Conservation (phyloP, 83 land plant genomes). For the Thuja plicata region DNA sequence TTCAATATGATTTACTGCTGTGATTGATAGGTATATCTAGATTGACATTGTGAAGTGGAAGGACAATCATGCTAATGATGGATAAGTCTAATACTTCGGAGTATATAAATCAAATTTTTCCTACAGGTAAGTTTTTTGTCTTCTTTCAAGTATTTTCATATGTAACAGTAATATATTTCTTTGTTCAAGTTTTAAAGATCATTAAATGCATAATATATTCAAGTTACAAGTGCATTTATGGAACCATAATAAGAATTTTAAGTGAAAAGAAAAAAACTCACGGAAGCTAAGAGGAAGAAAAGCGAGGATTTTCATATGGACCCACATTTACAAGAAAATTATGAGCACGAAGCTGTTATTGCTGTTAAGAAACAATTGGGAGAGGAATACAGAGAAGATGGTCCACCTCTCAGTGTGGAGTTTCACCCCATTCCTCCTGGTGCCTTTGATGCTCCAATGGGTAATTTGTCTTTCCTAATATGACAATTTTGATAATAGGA, state of each 20-base stretch:
- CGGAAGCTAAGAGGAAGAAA: slow-evolving; percentile 11
- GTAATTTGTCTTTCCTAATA: too few species aligned
- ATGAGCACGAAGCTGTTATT: slow-evolving; percentile 60
- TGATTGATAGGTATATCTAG: neutral
- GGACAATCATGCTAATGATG: slow-evolving; percentile 19
- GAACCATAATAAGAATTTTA: neutral
- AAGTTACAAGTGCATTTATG: neutral
- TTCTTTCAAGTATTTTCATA: neutral
- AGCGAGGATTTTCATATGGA: slow-evolving; percentile 5
- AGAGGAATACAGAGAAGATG: slow-evolving; percentile 62
- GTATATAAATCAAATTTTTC: slow-evolving; percentile 78
- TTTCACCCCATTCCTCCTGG: slow-evolving; percentile 89
- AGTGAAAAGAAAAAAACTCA: neutral
- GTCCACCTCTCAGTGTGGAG: slow-evolving; percentile 71
- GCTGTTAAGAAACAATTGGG: too few species aligned
- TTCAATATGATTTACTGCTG: neutral
- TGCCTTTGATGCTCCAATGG: too few species aligned
- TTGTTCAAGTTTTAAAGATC: neutral
- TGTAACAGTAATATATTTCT: neutral
- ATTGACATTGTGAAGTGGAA: neutral
- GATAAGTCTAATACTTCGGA: slow-evolving; percentile 67
- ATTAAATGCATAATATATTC: neutral
- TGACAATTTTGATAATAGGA: neutral
- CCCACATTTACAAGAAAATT: slow-evolving; percentile 29
- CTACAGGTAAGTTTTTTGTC: slow-evolving; percentile 39